Conservation (phyloP, 768 basidiomycete species). For the Boletus rubescentipes region DNA sequence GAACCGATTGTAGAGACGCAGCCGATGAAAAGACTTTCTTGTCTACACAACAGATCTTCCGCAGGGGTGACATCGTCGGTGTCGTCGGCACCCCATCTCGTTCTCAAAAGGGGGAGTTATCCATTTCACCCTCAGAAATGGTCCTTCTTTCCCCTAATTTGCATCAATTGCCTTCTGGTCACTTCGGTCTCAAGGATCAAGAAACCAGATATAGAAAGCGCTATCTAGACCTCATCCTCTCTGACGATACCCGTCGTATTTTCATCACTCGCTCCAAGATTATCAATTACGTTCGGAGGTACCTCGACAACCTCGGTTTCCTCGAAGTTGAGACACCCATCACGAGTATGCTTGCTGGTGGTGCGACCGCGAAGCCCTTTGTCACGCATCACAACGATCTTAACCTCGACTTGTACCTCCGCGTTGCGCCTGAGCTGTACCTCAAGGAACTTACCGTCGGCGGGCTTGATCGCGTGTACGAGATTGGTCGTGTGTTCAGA, state of each 20-base stretch:
- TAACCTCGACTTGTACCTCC: slow-evolving; percentile 92
- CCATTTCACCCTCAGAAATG: slow-evolving; percentile 79
- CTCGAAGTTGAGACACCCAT: slow-evolving; percentile 99
- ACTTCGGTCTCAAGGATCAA: slow-evolving; percentile 95
- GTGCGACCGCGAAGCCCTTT: slow-evolving; percentile 98
- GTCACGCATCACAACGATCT: slow-evolving; percentile 99
- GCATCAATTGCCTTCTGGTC: slow-evolving; percentile 89
- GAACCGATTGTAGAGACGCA: slow-evolving; percentile 47
- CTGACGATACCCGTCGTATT: slow-evolving; percentile 82
- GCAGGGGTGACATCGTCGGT: slow-evolving; percentile 95
- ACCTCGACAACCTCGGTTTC: slow-evolving; percentile 88
- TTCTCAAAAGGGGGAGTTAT: slow-evolving; percentile 94
- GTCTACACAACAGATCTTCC: slow-evolving; percentile 79
- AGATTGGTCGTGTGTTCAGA: slow-evolving; percentile 96
- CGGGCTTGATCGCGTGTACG: slow-evolving; percentile 96
- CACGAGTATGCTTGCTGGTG: slow-evolving; percentile 94
- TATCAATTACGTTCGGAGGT: slow-evolving; percentile 91
- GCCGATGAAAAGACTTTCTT: slow-evolving; percentile 63
- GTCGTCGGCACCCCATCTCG: slow-evolving; percentile 86
- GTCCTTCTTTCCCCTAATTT: slow-evolving; percentile 92
- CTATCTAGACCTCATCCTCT: slow-evolving; percentile 97
- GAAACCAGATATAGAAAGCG: slow-evolving; percentile 98
- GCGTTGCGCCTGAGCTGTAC: slow-evolving; percentile 96
- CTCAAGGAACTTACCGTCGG: slow-evolving; percentile 97
- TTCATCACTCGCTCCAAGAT: slow-evolving; percentile 89